Conservation (phyloP, 2,329 filamentous ascomycete genomes). For the Colletotrichum nymphaeae region DNA sequence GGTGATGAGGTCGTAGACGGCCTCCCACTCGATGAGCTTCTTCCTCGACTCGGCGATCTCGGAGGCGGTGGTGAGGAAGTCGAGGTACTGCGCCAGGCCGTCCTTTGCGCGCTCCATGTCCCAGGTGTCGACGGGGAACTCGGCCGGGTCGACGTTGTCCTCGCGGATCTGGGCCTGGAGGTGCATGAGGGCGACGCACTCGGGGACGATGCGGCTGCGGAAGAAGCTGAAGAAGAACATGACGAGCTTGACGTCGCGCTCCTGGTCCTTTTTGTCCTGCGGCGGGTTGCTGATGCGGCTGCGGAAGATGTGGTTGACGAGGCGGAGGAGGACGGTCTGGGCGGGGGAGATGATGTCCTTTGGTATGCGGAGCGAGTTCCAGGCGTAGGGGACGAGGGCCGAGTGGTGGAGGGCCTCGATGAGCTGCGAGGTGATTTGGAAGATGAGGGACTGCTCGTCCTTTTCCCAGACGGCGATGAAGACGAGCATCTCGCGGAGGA, state of each 20-base stretch:
- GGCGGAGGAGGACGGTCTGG: slow-evolving; percentile 90
- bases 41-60: slow-evolving; percentile 86
- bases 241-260: slow-evolving; percentile 71
- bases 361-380: slow-evolving; percentile 89
- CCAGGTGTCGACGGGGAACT: slow-evolving; percentile 96
- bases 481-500: slow-evolving; percentile 90
- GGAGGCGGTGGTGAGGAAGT: slow-evolving; percentile 90
- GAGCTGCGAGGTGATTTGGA: slow-evolving; percentile 96
- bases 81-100: slow-evolving; percentile 91
- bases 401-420: slow-evolving; percentile 93
- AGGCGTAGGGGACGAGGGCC: slow-evolving; percentile 89
- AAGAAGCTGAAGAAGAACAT: slow-evolving; percentile 96
- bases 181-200: slow-evolving; percentile 94
- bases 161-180: slow-evolving; percentile 90
- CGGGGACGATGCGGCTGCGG: slow-evolving; percentile 90
- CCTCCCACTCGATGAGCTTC: slow-evolving; percentile 91
- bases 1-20: slow-evolving; percentile 88
- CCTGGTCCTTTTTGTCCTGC: slow-evolving; percentile 63
- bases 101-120: slow-evolving; percentile 98
- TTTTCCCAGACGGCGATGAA: slow-evolving; percentile 98
- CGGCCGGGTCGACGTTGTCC: slow-evolving; percentile 78
- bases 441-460: slow-evolving; percentile 91
- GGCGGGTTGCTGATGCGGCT: slow-evolving; percentile 55
- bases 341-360: slow-evolving; percentile 97
- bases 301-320: slow-evolving; percentile 90